Conservation (phyloP, 805 yeast species). For the Saturnispora galanensis region DNA sequence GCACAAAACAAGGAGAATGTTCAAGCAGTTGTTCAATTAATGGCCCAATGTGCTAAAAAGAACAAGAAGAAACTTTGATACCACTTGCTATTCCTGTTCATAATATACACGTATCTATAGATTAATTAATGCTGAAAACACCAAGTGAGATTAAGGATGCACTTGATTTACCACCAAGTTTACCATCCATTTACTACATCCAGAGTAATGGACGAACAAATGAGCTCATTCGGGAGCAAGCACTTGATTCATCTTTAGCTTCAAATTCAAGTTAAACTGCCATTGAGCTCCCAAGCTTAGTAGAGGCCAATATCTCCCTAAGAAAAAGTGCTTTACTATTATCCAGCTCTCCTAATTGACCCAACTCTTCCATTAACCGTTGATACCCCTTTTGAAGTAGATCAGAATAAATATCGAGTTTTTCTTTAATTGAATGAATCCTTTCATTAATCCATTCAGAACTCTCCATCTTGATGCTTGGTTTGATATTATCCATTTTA, state of each 20-base stretch:
- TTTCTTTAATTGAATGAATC: neutral
- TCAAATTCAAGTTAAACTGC: too few species aligned
- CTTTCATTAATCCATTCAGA: constrained; percentile 4
- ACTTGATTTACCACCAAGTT: too few species aligned
- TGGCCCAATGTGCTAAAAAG: constrained; percentile 51
- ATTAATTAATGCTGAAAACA: too few species aligned
- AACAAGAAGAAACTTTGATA: constrained; percentile 3
- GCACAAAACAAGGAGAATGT: constrained; percentile 67
- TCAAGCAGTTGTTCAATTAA: constrained; percentile 55
- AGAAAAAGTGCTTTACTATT: constrained; percentile 4
- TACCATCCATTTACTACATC: too few species aligned
- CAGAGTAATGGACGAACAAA: too few species aligned
- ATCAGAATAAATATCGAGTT: neutral
- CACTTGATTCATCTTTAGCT: too few species aligned
- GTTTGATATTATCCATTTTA: constrained; percentile 6
- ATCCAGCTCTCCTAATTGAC: constrained; percentile 3
- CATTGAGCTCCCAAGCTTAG: too few species aligned
- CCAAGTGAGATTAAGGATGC: too few species aligned
- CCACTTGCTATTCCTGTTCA: too few species aligned
- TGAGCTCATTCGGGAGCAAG: too few species aligned
- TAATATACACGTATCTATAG: too few species aligned
- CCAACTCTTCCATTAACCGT: neutral
- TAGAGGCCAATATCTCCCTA: neutral
- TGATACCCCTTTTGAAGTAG: neutral
- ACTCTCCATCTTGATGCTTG: neutral